A percentile compares a stretch with the other conserved stretches of the same genome.
phyloP scores from a whole-genome alignment of 2,329 filamentous ascomycete genomes.

The Penicillium italicum region DNA sequence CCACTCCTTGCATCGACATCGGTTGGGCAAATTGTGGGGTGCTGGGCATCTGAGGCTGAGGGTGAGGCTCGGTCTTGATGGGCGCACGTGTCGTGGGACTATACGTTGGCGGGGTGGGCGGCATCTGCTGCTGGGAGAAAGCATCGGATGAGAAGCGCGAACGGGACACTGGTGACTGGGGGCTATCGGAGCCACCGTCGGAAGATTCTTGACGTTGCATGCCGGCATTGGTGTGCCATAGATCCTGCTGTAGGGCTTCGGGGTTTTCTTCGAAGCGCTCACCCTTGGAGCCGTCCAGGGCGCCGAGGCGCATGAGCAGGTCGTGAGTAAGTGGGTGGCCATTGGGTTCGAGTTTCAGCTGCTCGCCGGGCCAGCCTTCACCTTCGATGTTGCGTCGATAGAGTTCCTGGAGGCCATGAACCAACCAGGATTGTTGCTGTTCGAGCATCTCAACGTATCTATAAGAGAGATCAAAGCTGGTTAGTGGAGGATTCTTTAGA shows the following conservation, averaged over 20 bases:
- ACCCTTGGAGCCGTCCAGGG: slow-evolving; percentile 53
- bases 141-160: slow-evolving; percentile 31
- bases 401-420: slow-evolving; percentile 58
- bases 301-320: slow-evolving; percentile 57
- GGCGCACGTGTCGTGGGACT: slow-evolving; percentile 32
- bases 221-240: slow-evolving; percentile 52
- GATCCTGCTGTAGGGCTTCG: slow-evolving; percentile 52
- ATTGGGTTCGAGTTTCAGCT: slow-evolving; percentile 49
- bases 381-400: slow-evolving; percentile 53
- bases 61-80: slow-evolving; percentile 27
- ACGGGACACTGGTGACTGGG: slow-evolving; percentile 41
- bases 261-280: slow-evolving; percentile 59
- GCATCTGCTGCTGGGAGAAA: slow-evolving; percentile 30
- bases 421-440: slow-evolving; percentile 61
- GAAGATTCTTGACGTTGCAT: slow-evolving; percentile 54
- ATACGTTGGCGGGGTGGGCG: slow-evolving; percentile 42
- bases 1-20: slow-evolving; percentile 35
- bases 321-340: slow-evolving; percentile 62
- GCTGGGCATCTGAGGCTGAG: slow-evolving; percentile 18
- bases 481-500: slow-evolving; percentile 4
- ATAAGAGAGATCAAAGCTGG: background rate
- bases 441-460: slow-evolving; percentile 66
- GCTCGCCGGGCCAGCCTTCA: slow-evolving; percentile 55
- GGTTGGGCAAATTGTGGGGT: slow-evolving; percentile 23
- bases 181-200: slow-evolving; percentile 57